Evolutionary conservation across 345 rosid genomes (phyloP).

Genomic region (Gossypium thurberi): DNA sequence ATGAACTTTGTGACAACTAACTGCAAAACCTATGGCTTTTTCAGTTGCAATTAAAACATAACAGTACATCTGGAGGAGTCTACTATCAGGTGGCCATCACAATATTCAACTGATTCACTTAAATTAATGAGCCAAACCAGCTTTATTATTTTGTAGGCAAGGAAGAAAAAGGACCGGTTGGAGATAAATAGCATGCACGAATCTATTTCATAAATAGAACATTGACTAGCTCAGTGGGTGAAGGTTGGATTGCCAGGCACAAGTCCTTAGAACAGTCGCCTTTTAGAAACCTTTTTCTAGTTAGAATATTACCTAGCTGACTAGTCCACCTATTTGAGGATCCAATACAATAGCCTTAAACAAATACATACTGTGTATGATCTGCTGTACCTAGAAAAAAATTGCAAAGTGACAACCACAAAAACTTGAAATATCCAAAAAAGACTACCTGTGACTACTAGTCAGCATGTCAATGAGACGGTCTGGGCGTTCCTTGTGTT

Average conservation of each 20-base stretch:
- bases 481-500: constrained; percentile 96
- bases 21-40: background rate
- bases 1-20: background rate
- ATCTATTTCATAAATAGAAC: background rate
- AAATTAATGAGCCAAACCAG: background rate
- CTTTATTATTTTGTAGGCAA: background rate
- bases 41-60: background rate
- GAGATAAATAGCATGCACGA: background rate
- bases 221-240: background rate
- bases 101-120: background rate
- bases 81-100: background rate
- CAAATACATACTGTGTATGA: background rate
- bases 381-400: background rate
- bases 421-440: background rate
- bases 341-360: background rate
- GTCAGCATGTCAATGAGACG: constrained; percentile 95
- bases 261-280: background rate
- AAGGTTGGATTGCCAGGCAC: background rate
- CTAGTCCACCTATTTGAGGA: background rate
- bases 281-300: background rate
- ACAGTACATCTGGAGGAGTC: background rate
- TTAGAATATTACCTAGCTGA: background rate
- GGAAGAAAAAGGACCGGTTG: background rate
- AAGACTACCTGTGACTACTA: constrained; percentile 83
- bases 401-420: background rate